phyloP scores from a whole-genome alignment of 1,284 basidiomycete genomes.

The Amylostereum areolatum region DNA sequence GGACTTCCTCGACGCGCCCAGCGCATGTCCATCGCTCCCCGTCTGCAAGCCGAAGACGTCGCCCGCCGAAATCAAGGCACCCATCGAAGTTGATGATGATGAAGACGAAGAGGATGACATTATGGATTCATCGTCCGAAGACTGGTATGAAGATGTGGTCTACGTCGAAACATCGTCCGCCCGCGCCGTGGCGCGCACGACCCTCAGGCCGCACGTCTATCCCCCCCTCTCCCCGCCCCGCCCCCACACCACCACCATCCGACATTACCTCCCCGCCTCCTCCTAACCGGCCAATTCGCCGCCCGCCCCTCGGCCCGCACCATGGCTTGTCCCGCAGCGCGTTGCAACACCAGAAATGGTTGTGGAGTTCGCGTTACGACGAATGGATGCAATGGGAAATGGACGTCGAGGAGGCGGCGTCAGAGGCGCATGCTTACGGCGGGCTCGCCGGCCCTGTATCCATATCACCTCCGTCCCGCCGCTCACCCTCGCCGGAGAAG shows the following conservation, averaged over 20 bases:
- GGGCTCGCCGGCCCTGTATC: conserved; percentile 21
- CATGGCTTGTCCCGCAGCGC: conserved; percentile 56
- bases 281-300: conserved; percentile 6
- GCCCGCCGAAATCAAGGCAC: too few relatives aligned
- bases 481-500: conserved; percentile 3
- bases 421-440: conserved; percentile 20
- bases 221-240: not conserved
- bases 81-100: not conserved
- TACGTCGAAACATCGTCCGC: not conserved
- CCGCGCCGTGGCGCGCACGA: conserved; percentile 3
- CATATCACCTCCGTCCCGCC: conserved; percentile 15
- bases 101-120: conserved; percentile 9
- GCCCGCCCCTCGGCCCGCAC: conserved; percentile 19
- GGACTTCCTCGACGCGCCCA: conserved; percentile 5
- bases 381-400: conserved; percentile 38
- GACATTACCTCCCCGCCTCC: conserved; percentile 7
- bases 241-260: not conserved
- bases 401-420: conserved; percentile 20
- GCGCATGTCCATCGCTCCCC: too few relatives aligned
- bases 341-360: conserved; percentile 48
- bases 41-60: too few relatives aligned
- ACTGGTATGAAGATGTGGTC: conserved; percentile 14
- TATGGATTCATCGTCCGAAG: conserved; percentile 11
- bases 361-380: conserved; percentile 50
- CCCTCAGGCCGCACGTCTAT: not conserved